Base-by-base conservation (phyloP, 2,329 filamentous ascomycete genomes). In the Fusarium sp. region DNA sequence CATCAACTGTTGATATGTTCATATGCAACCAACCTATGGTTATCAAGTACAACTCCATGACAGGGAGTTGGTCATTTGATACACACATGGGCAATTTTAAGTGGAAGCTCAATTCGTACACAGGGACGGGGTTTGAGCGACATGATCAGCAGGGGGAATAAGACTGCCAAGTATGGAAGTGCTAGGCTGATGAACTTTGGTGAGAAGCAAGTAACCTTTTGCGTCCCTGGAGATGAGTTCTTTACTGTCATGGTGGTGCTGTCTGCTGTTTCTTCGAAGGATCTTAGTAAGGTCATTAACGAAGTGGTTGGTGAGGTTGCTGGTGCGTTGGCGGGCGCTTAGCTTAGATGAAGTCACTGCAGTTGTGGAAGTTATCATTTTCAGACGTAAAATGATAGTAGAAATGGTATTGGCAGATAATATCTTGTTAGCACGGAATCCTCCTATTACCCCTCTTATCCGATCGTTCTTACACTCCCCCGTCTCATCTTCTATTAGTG, bases 91-190 rank as follows among this genome's bases (percentile, higher is more conserved):
- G 75, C 0, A 70, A 55, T 9, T 72, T 77, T 23, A 74, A 76
- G 40, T 76, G 75, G 74, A 76, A 76, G 38, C 50, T 54, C 13
- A 74, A 63, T 64, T 42, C 58, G 36, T 23, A 67, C 16, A 72
- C 62, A 0, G 65, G 70, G 3, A 59, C 36, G 6, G 55, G 56
- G 1, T 69, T 69, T 1, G 62, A 70, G 49, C 40, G 76, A 16
- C 33, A 65, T 33, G 73, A 75, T 53, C 23, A 38, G 5, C 28
- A 53, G 2, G 72, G 72, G 67, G 4, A 65, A 18, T 3, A 73
- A 57, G 34, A 9, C 74, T 13, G 70, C 72, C 8, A 73, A 70
- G 52, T 61, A 71, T n/a, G 67, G 72, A 7, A 69, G 61, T 8
- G 66, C 61, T 2, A 56, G 67, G 2, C 16, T 66, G 6, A 37